These are phyloP conservation scores for Podospora appendiculata DNA, from an alignment of 495 filamentous ascomycete genomes.

Conservation along the genomic window DNA sequence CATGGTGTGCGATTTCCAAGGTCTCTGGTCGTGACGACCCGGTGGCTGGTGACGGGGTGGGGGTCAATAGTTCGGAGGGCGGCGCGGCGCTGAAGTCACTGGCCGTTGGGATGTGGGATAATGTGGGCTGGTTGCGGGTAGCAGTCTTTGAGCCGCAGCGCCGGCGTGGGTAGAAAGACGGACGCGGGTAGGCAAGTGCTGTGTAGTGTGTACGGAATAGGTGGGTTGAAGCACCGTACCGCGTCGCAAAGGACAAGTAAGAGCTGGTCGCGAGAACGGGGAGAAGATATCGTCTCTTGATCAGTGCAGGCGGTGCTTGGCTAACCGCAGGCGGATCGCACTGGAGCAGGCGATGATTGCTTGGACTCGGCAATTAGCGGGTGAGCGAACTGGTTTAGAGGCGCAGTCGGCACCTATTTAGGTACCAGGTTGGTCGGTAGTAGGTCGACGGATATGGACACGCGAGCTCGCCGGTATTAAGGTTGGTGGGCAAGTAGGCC, in stretches of 20 bases:
- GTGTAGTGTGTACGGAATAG: neutral
- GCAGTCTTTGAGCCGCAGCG: neutral
- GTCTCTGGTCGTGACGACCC: neutral
- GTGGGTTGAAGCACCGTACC: neutral
- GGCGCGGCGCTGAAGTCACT: neutral
- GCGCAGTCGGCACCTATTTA: neutral
- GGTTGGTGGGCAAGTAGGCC: too few relatives aligned
- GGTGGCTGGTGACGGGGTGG: neutral
- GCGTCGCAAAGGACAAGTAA: too few relatives aligned
- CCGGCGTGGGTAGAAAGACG: neutral
- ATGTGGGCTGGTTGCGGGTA: too few relatives aligned
- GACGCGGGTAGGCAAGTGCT: neutral
- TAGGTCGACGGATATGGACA: too few relatives aligned
- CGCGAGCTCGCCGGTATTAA: too few relatives aligned
- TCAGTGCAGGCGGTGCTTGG: too few relatives aligned
- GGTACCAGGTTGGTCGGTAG: neutral
- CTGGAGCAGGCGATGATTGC: neutral
- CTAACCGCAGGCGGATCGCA: too few relatives aligned
- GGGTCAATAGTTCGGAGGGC: neutral
- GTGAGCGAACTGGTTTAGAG: neutral
- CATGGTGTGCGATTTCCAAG: slow-evolving; percentile 18
- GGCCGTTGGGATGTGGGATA: too few relatives aligned
- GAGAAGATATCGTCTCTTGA: too few relatives aligned
- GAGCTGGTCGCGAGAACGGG: too few relatives aligned
- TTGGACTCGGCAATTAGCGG: slow-evolving; percentile 17